Conservation (phyloP, 2,329 filamentous ascomycete species). For the Cytospora piceae region DNA sequence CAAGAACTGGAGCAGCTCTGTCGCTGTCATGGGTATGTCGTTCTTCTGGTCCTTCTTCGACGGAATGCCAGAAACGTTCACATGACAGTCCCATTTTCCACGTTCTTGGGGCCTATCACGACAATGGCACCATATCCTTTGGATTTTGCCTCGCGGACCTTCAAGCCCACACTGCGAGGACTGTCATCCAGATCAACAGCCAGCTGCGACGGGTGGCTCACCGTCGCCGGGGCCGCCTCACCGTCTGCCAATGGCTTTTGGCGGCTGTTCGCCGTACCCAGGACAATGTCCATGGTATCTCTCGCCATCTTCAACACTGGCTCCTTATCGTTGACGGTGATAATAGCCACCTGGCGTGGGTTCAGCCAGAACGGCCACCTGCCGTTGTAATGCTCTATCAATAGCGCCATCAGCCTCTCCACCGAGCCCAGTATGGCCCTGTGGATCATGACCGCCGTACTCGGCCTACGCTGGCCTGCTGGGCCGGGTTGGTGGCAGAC, state of each 20-base stretch:
- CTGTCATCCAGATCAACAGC: slow-evolving; percentile 72
- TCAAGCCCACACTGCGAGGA: slow-evolving; percentile 65
- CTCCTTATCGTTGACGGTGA: slow-evolving; percentile 69
- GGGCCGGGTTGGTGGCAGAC: slow-evolving; percentile 51
- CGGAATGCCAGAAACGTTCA: slow-evolving; percentile 45
- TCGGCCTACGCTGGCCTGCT: slow-evolving; percentile 57
- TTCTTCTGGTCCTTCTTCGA: slow-evolving; percentile 37
- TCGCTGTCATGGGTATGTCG: slow-evolving; percentile 47
- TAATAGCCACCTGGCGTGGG: slow-evolving; percentile 74
- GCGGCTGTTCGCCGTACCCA: slow-evolving; percentile 46
- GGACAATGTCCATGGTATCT: slow-evolving; percentile 52
- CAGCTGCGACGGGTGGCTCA: slow-evolving; percentile 59
- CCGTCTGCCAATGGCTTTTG: slow-evolving; percentile 38
- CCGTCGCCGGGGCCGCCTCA: slow-evolving; percentile 45
- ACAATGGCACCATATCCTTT: slow-evolving; percentile 76
- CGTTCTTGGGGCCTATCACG: slow-evolving; percentile 70
- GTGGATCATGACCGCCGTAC: slow-evolving; percentile 78
- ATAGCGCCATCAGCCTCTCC: slow-evolving; percentile 80
- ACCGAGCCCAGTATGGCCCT: slow-evolving; percentile 83
- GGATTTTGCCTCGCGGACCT: slow-evolving; percentile 71
- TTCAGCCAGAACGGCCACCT: slow-evolving; percentile 89
- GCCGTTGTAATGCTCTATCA: slow-evolving; percentile 82
- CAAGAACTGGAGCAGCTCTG: slow-evolving; percentile 50
- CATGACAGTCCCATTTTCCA: slow-evolving; percentile 61
- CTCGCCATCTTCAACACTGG: slow-evolving; percentile 56